A percentile compares a stretch with the other conserved stretches of the same genome.
Conservation (phyloP, 176 grass and related monocot species). For the Bolboschoenus planiculmis region DNA sequence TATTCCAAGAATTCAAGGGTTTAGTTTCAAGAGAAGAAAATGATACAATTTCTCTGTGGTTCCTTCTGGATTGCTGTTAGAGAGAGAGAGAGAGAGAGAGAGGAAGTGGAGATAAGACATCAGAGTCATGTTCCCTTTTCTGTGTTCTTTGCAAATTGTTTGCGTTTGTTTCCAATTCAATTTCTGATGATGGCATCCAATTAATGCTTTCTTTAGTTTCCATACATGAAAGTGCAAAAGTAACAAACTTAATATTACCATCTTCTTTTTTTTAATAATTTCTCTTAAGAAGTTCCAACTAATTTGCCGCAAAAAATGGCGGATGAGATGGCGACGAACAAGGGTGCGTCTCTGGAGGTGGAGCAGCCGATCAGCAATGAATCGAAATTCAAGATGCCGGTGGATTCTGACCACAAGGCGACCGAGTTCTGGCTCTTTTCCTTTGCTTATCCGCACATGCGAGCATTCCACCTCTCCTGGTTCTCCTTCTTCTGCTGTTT, state of each 20-base stretch:
- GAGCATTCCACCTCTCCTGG: slow-evolving; percentile 79
- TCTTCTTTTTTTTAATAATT: background rate
- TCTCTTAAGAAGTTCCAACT: background rate
- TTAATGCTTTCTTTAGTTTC: too few species aligned
- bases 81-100: too few species aligned
- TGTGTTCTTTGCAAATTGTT: background rate
- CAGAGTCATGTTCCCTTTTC: background rate
- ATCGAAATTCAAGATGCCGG: slow-evolving; percentile 53
- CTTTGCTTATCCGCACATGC: slow-evolving; percentile 62
- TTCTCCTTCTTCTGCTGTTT: slow-evolving; percentile 99
- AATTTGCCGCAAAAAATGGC: background rate
- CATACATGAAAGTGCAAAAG: too few species aligned
- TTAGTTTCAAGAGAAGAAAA: background rate
- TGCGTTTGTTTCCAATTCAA: background rate
- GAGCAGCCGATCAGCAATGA: background rate
- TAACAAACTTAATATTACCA: background rate
- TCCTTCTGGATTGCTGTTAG: too few species aligned
- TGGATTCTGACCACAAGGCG: slow-evolving; percentile 80
- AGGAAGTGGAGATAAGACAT: too few species aligned
- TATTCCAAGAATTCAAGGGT: too few species aligned
- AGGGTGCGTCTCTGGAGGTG: background rate
- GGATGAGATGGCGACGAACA: background rate
- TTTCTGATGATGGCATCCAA: too few species aligned
- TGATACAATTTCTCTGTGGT: background rate
- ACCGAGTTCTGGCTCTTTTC: slow-evolving; percentile 92